These are phyloP conservation scores for Ottelia alismoides DNA, from an alignment of 106 monocot genomes.

Conservation along the genomic window DNA sequence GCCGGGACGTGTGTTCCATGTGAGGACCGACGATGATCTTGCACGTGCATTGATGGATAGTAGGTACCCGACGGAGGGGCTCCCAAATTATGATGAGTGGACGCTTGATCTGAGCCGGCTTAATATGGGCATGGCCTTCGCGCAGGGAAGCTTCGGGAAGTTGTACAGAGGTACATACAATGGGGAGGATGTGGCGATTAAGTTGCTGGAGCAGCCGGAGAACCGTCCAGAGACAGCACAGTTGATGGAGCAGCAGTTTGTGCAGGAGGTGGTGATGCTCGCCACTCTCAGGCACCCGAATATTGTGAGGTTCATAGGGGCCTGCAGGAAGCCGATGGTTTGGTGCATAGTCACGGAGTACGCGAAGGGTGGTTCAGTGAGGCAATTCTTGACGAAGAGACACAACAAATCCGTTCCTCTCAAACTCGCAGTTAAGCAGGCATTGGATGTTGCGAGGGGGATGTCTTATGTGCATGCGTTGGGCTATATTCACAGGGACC, in stretches of 20 bases:
- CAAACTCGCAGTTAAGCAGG: constrained; percentile 20
- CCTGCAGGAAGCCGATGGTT: constrained; percentile 16
- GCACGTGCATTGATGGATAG: constrained; percentile 18
- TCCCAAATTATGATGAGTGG: constrained; percentile 21
- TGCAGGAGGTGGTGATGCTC: constrained; percentile 26
- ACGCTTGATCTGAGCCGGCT: constrained; percentile 18
- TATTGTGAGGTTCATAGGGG: constrained; percentile 19
- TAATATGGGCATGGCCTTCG: constrained; percentile 20
- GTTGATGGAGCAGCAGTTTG: constrained; percentile 26
- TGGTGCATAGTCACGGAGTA: constrained; percentile 30
- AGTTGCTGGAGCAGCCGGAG: constrained; percentile 26
- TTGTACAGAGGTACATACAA: constrained; percentile 17
- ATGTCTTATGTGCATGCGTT: constrained; percentile 24
- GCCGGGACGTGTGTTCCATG: constrained; percentile 11
- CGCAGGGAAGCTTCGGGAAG: constrained; percentile 22
- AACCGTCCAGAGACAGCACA: constrained; percentile 11
- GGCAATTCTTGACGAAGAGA: constrained; percentile 19
- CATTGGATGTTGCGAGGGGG: constrained; percentile 22
- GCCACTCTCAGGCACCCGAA: constrained; percentile 17
- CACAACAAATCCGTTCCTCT: constrained; percentile 18
- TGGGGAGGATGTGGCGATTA: constrained; percentile 20
- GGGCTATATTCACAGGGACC: constrained; percentile 22
- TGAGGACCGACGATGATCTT: constrained; percentile 12
- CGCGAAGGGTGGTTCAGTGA: constrained; percentile 20
- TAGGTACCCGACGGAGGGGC: constrained; percentile 14